Evolutionary conservation across 768 basidiomycete genomes (phyloP), one percentile per base, ranked within the genome.

Genomic region (Phylloporus scabripes): DNA sequence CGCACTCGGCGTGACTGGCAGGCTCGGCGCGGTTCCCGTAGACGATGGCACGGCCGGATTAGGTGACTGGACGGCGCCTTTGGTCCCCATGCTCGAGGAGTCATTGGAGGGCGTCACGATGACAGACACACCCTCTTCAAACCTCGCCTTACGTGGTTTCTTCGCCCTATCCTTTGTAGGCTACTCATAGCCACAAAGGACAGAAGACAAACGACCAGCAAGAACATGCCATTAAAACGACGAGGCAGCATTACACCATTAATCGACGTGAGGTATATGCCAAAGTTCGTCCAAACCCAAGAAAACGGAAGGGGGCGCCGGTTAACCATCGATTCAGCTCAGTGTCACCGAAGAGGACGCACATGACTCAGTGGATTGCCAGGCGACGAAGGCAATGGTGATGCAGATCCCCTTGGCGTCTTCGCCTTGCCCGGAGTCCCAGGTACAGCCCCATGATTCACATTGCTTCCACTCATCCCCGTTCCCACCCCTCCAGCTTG

Each of bases 331-430:
- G 49, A 67, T 74, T 71, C 64, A 61, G 56, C 67, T 66, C 62
- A 66, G 63, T 79, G 69, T 72, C 73, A 80, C 81, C 83, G 74
- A 75, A 81, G 79, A 75, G 79, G 78, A 89, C 87, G 85, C 81
- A 91, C 87, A 82, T 91, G 87, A 70, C 79, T 82, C 74, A 89
- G 69, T 58, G 87, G 82, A 65, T 80, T 82, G 55, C 79, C 76
- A 53, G 78, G 68, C 46, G 79, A 72, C 36, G 71, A 61, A 51
- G 76, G 74, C 51, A 74, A 59, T 50, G 56, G 47, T 33, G 62
- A 38, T 14, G 42, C 49, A 1, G 60, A 58, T 29, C 48, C 48
- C 45, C 57, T 55, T 26, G 61, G 61, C 43, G 56, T 64, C 53
- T 59, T 65, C 11, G 53, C 48, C 48, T 29, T 57, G 34, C 50